Conservation (phyloP, 1,284 basidiomycete genomes). For the Malassezia sp. region DNA sequence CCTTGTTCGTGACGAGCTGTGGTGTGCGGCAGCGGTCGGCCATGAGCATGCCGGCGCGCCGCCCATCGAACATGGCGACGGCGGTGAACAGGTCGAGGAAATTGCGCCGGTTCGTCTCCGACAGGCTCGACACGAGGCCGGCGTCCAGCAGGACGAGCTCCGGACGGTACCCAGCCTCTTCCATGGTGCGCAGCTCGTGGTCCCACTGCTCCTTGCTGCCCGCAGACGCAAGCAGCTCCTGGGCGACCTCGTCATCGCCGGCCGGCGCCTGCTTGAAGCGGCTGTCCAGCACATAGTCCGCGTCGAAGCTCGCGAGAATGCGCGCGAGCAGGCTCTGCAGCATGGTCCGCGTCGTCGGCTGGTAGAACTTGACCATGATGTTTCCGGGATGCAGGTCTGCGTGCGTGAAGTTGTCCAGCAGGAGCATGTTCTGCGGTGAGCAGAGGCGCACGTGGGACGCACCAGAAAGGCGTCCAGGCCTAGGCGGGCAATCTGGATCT, state of each 20-base stretch:
- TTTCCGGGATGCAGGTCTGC: conserved; percentile 77
- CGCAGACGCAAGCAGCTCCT: conserved; percentile 56
- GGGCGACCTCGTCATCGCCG: conserved; percentile 54
- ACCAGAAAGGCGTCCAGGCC: conserved; percentile 92
- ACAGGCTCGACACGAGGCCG: conserved; percentile 78
- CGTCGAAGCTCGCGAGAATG: conserved; percentile 38
- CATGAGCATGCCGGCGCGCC: conserved; percentile 87
- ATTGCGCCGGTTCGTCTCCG: conserved; percentile 68
- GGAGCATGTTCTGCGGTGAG: conserved; percentile 74
- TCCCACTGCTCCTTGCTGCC: conserved; percentile 59
- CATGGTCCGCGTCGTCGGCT: conserved; percentile 52
- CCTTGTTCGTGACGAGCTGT: conserved; percentile 75
- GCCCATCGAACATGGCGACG: conserved; percentile 91
- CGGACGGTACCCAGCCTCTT: conserved; percentile 68
- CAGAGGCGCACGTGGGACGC: conserved; percentile 48
- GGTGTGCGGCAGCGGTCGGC: conserved; percentile 87
- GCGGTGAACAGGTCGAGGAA: conserved; percentile 94
- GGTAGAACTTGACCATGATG: conserved; percentile 92
- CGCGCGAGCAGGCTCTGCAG: conserved; percentile 29
- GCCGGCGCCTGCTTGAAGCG: conserved; percentile 12
- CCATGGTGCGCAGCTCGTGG: conserved; percentile 58
- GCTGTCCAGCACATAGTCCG: conserved; percentile 25
- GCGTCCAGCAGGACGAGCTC: conserved; percentile 95
- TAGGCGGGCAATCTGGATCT: conserved; percentile 76
- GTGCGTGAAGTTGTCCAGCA: conserved; percentile 96